Conservation (phyloP, 805 yeast genomes). For the Myxozyma mucilagina region DNA sequence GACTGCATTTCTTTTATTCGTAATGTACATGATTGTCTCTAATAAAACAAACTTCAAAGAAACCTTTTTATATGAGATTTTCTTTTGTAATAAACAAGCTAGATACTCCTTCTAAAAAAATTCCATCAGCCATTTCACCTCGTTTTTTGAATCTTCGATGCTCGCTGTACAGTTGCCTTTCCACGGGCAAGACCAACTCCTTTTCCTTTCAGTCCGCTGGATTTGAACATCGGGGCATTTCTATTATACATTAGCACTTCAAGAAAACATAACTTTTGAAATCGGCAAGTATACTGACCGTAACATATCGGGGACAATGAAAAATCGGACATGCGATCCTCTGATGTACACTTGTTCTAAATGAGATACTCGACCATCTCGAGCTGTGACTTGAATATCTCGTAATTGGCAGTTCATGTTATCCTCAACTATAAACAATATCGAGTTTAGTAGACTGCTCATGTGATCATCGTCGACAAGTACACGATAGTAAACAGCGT, state of each 20-base stretch:
- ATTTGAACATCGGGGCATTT: constrained; percentile 85
- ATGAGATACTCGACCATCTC: constrained; percentile 72
- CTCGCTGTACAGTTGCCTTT: constrained; percentile 34
- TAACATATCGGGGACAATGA: constrained; percentile 85
- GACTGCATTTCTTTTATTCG: too few species aligned
- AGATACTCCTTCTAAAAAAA: too few species aligned
- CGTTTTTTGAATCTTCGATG: constrained; percentile 28
- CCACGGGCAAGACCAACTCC: constrained; percentile 35
- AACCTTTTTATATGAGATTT: too few species aligned
- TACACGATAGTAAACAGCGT: constrained; percentile 2
- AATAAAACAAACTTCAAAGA: too few species aligned
- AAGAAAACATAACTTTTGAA: neutral
- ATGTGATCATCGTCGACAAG: neutral
- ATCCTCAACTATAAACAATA: constrained; percentile 57
- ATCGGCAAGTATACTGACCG: constrained; percentile 36
- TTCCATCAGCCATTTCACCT: neutral
- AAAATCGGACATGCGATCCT: constrained; percentile 84
- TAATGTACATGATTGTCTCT: too few species aligned
- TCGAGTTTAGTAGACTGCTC: too few species aligned
- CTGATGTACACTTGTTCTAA: constrained; percentile 85
- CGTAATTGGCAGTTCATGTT: constrained; percentile 88
- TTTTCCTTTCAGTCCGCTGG: constrained; percentile 33
- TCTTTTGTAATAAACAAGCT: too few species aligned
- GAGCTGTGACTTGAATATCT: constrained; percentile 76
- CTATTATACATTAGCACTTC: constrained; percentile 30